A percentile compares a stretch with the other conserved stretches of the same genome.
phyloP scores from a whole-genome alignment of 2,329 filamentous ascomycete species.

The Dactylellina parvicollis region DNA sequence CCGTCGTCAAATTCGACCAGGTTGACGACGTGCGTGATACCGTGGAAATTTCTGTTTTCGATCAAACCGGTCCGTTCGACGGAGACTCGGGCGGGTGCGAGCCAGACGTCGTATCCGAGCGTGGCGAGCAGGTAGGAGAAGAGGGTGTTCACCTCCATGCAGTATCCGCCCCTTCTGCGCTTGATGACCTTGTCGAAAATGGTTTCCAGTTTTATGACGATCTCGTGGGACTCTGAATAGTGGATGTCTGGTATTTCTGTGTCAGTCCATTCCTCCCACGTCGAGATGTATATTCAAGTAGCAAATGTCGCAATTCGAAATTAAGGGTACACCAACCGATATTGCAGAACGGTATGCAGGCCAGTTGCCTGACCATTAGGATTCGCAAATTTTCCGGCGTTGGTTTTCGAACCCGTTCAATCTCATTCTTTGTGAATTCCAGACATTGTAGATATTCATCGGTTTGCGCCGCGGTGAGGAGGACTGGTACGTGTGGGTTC shows the following conservation, averaged over 20 bases:
- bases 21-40: constrained; percentile 31
- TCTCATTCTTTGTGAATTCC: constrained; percentile 25
- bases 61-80: constrained; percentile 1
- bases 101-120: constrained; percentile 35
- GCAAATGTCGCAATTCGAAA: background rate
- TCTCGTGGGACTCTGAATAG: constrained; percentile 18
- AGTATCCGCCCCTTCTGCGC: constrained; percentile 38
- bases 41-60: constrained; percentile 23
- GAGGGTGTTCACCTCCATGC: constrained; percentile 45
- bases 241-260: constrained; percentile 36
- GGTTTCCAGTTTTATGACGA: constrained; percentile 13
- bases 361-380: constrained; percentile 30
- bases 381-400: constrained; percentile 26
- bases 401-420: constrained; percentile 4
- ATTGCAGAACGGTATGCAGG: constrained; percentile 27
- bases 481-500: background rate
- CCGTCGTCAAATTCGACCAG: constrained; percentile 34
- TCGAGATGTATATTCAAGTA: background rate
- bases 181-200: constrained; percentile 45
- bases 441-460: constrained; percentile 42
- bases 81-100: constrained; percentile 23
- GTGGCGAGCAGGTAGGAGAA: constrained; percentile 35
- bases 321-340: constrained; percentile 12
- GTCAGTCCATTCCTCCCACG: background rate
- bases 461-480: constrained; percentile 12